phyloP scores from a whole-genome alignment of 306 rosid genomes.

The Vicia faba region DNA sequence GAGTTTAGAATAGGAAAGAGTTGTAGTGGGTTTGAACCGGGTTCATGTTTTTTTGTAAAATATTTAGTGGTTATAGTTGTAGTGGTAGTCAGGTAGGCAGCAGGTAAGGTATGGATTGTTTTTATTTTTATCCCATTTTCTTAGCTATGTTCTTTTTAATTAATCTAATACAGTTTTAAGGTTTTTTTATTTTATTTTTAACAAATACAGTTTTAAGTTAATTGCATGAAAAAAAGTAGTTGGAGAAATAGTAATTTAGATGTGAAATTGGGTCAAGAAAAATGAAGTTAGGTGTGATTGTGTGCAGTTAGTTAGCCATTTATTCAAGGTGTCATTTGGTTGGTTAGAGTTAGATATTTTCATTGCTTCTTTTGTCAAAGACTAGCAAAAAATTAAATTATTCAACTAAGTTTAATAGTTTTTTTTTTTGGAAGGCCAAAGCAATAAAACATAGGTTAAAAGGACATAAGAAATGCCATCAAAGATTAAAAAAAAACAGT shows the following conservation, averaged over 20 bases:
- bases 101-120: conserved; percentile 41
- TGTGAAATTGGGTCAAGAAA: neutral
- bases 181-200: too few species aligned
- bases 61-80: conserved; percentile 30
- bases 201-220: conserved; percentile 17
- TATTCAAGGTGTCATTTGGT: neutral
- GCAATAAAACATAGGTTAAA: too few species aligned
- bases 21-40: conserved; percentile 36
- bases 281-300: neutral
- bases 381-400: conserved; percentile 25
- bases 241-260: neutral
- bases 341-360: neutral
- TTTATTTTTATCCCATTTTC: conserved; percentile 37
- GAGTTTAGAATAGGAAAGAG: conserved; percentile 16
- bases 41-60: conserved; percentile 36
- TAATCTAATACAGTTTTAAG: conserved; percentile 27
- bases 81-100: conserved; percentile 34
- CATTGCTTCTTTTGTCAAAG: neutral
- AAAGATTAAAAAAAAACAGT: too few species aligned
- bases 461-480: too few species aligned
- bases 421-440: too few species aligned
- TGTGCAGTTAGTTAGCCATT: neutral
- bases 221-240: neutral
- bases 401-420: conserved; percentile 33
- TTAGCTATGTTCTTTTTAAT: conserved; percentile 24